Conservation (phyloP, 345 rosid genomes). For the Iberis pinnata region DNA sequence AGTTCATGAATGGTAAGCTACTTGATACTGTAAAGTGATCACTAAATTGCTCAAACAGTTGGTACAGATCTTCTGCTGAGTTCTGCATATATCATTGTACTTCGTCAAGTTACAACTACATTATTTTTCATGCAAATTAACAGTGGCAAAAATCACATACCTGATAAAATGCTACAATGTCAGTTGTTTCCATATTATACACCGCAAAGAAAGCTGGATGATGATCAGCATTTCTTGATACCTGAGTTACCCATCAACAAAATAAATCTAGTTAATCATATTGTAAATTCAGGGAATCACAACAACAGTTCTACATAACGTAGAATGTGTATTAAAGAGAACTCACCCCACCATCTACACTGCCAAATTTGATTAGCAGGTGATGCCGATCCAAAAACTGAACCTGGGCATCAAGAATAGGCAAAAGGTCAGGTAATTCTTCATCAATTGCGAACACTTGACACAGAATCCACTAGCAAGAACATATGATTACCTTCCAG, state of each 20-base stretch:
- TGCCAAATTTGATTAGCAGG: slow-evolving; percentile 84
- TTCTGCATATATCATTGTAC: slow-evolving; percentile 47
- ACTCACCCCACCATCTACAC: slow-evolving; percentile 90
- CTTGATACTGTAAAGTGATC: slow-evolving; percentile 75
- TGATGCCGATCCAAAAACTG: slow-evolving; percentile 96
- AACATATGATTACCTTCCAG: slow-evolving; percentile 58
- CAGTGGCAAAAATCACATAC: too few relatives aligned
- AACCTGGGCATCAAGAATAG: slow-evolving; percentile 42
- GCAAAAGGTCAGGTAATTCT: slow-evolving; percentile 4
- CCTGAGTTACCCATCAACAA: slow-evolving; percentile 38
- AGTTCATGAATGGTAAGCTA: slow-evolving; percentile 57
- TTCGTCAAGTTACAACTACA: too few relatives aligned
- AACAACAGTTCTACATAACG: neutral
- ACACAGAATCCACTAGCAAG: neutral
- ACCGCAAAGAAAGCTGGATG: slow-evolving; percentile 87
- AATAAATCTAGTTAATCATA: neutral
- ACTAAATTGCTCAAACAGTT: slow-evolving; percentile 70
- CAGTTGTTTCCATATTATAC: slow-evolving; percentile 96
- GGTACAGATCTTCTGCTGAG: slow-evolving; percentile 76
- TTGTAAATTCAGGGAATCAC: neutral
- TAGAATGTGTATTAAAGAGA: slow-evolving; percentile 2
- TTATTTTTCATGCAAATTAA: too few relatives aligned
- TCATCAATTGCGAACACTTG: neutral
- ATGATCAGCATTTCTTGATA: slow-evolving; percentile 58
- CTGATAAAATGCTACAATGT: slow-evolving; percentile 90